phyloP scores from a whole-genome alignment of 495 filamentous ascomycete species.

The Penicillium nucicola region DNA sequence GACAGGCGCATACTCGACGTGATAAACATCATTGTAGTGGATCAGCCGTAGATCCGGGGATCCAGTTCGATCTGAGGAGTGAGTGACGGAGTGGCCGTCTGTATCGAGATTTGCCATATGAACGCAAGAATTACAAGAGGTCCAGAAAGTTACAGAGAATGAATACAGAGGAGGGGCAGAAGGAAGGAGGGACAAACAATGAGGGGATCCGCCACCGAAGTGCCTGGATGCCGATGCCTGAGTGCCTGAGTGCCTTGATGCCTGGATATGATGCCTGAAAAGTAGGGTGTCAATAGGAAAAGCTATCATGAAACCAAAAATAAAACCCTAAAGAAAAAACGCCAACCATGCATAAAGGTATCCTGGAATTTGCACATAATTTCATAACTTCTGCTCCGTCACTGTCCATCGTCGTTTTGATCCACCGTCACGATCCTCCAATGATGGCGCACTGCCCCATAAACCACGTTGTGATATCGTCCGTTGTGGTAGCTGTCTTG shows the following conservation, averaged over 20 bases:
- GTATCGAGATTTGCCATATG: constrained; percentile 29
- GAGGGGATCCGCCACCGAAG: constrained; percentile 9
- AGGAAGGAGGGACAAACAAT: constrained; percentile 6
- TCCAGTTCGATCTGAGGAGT: constrained; percentile 47
- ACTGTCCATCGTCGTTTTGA: constrained; percentile 45
- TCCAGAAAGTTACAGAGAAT: constrained; percentile 1
- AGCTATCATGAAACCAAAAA: background rate
- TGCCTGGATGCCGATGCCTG: constrained; percentile 11
- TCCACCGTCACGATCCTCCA: constrained; percentile 28
- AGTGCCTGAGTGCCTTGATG: constrained; percentile 8
- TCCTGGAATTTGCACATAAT: constrained; percentile 6
- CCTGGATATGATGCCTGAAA: constrained; percentile 12
- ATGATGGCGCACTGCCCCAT: constrained; percentile 38
- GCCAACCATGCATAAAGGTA: constrained; percentile 27
- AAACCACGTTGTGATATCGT: constrained; percentile 40
- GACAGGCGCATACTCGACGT: constrained; percentile 59
- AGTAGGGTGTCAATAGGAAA: background rate
- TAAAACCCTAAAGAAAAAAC: background rate
- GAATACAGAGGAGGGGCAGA: constrained; percentile 1
- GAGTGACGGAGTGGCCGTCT: constrained; percentile 47
- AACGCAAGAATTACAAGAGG: background rate
- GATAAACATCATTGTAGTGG: constrained; percentile 93
- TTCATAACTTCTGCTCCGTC: constrained; percentile 37
- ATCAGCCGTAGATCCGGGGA: constrained; percentile 72
- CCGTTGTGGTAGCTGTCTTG: constrained; percentile 30